Percentiles rank a stretch among this genome's conserved stretches.
Evolutionary conservation across 352 stramenopile genomes (phyloP).

Genomic region (Pythium aphanidermatum): DNA sequence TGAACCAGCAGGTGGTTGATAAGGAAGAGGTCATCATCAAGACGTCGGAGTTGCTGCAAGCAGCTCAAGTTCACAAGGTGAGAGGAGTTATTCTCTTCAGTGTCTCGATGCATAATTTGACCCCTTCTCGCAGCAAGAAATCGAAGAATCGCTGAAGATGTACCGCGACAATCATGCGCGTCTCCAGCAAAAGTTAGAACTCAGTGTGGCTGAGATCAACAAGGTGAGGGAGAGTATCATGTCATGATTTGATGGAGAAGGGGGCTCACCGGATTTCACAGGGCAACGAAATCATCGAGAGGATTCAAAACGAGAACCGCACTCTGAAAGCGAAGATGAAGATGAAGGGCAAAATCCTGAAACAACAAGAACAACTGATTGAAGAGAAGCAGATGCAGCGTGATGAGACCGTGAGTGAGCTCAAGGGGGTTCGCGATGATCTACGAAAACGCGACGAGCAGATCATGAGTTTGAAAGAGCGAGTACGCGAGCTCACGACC

Average conservation of each 20-base stretch:
- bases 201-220: constrained; percentile 89
- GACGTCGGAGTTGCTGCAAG: constrained; percentile 61
- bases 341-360: constrained; percentile 87
- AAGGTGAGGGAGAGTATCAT: constrained; percentile 42
- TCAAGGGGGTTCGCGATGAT: constrained; percentile 66
- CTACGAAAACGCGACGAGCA: constrained; percentile 67
- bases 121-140: constrained; percentile 34
- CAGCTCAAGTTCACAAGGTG: constrained; percentile 59
- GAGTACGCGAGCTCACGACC: constrained; percentile 64
- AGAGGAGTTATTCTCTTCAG: neutral
- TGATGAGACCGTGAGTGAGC: constrained; percentile 49
- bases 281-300: constrained; percentile 89
- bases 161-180: constrained; percentile 82
- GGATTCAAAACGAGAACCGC: constrained; percentile 80
- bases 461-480: constrained; percentile 48
- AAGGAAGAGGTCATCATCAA: constrained; percentile 75
- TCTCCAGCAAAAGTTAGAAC: constrained; percentile 83
- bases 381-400: constrained; percentile 75
- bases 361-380: constrained; percentile 82
- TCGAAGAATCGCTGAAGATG: constrained; percentile 84
- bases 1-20: constrained; percentile 73
- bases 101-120: neutral
- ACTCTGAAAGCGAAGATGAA: constrained; percentile 74
- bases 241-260: neutral
- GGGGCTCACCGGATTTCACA: constrained; percentile 11